These are phyloP conservation scores for Dictyostelium capitatum DNA, from an alignment of 78 protist genomes.

Conservation along the genomic window DNA sequence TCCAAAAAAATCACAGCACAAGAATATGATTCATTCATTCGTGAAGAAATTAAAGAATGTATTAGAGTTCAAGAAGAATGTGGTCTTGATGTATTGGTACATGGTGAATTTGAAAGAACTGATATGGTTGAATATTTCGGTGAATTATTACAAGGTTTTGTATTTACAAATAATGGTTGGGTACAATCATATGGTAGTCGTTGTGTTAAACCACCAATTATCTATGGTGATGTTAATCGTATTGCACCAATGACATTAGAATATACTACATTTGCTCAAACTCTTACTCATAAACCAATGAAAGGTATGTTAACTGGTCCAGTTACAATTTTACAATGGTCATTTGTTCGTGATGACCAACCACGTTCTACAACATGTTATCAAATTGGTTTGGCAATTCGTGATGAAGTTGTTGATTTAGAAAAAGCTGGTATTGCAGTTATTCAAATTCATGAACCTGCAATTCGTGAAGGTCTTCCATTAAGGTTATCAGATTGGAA, in stretches of 20 bases:
- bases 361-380: slow-evolving; percentile 71
- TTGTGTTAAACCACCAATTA: slow-evolving; percentile 90
- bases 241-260: slow-evolving; percentile 84
- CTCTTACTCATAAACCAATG: slow-evolving; percentile 81
- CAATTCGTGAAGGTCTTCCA: slow-evolving; percentile 92
- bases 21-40: slow-evolving; percentile 73
- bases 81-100: slow-evolving; percentile 89
- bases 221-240: slow-evolving; percentile 87
- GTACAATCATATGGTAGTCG: slow-evolving; percentile 90
- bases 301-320: slow-evolving; percentile 95
- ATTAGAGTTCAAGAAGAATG: slow-evolving; percentile 84
- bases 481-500: slow-evolving; percentile 75
- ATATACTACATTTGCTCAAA: slow-evolving; percentile 76
- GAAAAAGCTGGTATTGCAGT: slow-evolving; percentile 76
- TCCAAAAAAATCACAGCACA: slow-evolving; percentile 63
- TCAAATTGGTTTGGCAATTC: slow-evolving; percentile 88
- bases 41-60: slow-evolving; percentile 59
- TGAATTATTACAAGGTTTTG: slow-evolving; percentile 81
- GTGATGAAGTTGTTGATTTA: slow-evolving; percentile 91
- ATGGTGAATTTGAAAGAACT: slow-evolving; percentile 89
- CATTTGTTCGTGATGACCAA: slow-evolving; percentile 88
- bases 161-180: slow-evolving; percentile 90
- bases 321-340: slow-evolving; percentile 91
- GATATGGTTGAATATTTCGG: slow-evolving; percentile 94
- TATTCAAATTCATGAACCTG: slow-evolving; percentile 93